Evolutionary conservation across 176 grass and related monocot species (phyloP).

Genomic region (Eragrostis nindensis): DNA sequence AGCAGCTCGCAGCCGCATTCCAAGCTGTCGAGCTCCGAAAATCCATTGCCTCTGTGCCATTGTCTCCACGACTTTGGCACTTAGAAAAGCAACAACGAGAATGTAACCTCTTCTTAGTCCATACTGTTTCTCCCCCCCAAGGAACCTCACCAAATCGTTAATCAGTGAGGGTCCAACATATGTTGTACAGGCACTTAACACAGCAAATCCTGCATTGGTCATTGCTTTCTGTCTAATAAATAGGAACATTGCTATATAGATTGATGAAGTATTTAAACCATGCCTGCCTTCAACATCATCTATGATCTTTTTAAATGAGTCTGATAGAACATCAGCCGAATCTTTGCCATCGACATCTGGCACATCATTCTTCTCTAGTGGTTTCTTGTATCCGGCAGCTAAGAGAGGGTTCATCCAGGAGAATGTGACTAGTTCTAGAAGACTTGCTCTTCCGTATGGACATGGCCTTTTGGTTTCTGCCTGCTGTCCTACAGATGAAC

Average conservation of each 20-base stretch:
- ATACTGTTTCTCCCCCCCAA: constrained; percentile 71
- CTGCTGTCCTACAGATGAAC: constrained; percentile 56
- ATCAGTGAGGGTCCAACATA: constrained; percentile 96
- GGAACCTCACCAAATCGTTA: constrained; percentile 80
- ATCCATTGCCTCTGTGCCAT: constrained; percentile 80
- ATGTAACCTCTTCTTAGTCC: constrained; percentile 78
- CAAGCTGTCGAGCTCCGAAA: constrained; percentile 84
- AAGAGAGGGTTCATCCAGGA: constrained; percentile 94
- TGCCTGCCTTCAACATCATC: constrained; percentile 58
- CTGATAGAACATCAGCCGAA: constrained; percentile 57
- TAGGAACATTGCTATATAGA: constrained; percentile 81
- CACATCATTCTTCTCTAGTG: constrained; percentile 81
- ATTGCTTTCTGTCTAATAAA: constrained; percentile 76
- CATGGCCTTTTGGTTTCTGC: constrained; percentile 61
- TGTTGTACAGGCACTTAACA: constrained; percentile 73
- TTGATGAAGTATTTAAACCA: constrained; percentile 62
- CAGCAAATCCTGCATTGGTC: constrained; percentile 83
- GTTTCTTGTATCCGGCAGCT: constrained; percentile 73
- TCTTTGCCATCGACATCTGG: constrained; percentile 82
- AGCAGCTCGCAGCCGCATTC: constrained; percentile 75
- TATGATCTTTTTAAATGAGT: constrained; percentile 70
- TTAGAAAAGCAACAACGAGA: constrained; percentile 68
- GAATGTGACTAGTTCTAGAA: constrained; percentile 80
- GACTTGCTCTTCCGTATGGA: constrained; percentile 66
- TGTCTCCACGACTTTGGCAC: constrained; percentile 89